Base-by-base conservation (phyloP, 805 yeast species). In the Wickerhamiella kazuoi region DNA sequence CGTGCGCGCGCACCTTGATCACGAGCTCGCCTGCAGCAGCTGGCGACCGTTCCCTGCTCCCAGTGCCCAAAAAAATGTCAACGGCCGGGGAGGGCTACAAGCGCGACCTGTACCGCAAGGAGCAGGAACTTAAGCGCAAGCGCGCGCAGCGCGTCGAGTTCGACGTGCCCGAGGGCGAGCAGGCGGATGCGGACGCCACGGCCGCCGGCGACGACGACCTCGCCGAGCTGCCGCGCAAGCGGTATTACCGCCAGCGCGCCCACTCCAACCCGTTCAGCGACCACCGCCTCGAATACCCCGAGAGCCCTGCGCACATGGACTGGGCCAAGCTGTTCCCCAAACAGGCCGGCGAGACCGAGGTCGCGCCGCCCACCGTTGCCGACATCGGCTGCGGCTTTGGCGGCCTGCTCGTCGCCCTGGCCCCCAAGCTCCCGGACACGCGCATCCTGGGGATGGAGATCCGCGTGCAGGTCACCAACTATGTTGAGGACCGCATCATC, bases 381-480 rank as follows among this genome's bases (percentile, higher is more conserved):
- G 98, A 90, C 56, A 72, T 90, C 43, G 98, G 98, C 7, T 90
- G 98, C 62, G 98, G 98, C 1, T 90, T 81, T 57, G 98, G 98
- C 39, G 98, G 98, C 0, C 65, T 90, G 42, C 57, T 82, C 49
- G 74, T 79, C 28, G 79, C 82, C 39, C 66, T 90, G 41, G 77
- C 94, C 3, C 79, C 84, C 4, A 72, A 63, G 40, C 78, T 80
- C 46, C 84, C 90, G 1, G 72, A 79, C 3, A 70, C 67, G 13
- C 64, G 82, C 51, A 76, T 84, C 34, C 64, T 90, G 35, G 98
- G 98, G 15, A 84, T 90, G 94, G 98, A 90, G 61, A 90, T 90
- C 53, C 71, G 98, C 54, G 95, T 86, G 16, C 98, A 90, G 60
- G 98, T 90, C 37, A 87, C 97, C 1, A 84, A 90, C 50, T 90